These are phyloP conservation scores for Chaetothyriales sp. DNA, from an alignment of 2,329 filamentous ascomycete genomes.

Conservation along the genomic window DNA sequence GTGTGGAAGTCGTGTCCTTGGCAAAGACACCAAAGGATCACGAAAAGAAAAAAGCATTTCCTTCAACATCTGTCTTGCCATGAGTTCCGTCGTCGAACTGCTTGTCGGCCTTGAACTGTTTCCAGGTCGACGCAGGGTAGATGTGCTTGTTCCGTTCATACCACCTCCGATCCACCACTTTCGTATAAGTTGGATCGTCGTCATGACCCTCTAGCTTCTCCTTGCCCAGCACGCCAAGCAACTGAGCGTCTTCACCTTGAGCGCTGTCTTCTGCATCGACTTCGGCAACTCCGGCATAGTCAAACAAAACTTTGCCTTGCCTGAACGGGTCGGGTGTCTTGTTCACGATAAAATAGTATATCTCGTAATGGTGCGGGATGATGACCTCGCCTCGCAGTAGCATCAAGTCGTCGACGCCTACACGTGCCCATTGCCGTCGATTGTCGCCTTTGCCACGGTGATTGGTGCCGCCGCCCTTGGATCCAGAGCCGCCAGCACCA, in stretches of 20 bases:
- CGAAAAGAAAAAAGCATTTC: constrained; percentile 83
- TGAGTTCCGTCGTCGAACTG: constrained; percentile 54
- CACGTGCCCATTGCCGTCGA: constrained; percentile 69
- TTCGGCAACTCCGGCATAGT: constrained; percentile 45
- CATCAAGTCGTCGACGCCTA: constrained; percentile 92
- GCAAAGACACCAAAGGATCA: background rate
- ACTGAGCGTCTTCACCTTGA: constrained; percentile 25
- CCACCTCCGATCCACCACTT: constrained; percentile 92
- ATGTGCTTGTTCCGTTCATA: constrained; percentile 98
- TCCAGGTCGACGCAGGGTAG: constrained; percentile 90
- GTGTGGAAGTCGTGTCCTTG: background rate
- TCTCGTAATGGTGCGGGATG: constrained; percentile 91
- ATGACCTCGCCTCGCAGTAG: constrained; percentile 82
- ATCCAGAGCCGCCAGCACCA: constrained; percentile 50
- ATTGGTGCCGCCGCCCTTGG: constrained; percentile 7
- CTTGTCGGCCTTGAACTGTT: constrained; percentile 80
- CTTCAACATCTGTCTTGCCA: constrained; percentile 67
- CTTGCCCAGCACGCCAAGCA: constrained; percentile 34
- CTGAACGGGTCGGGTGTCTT: constrained; percentile 49
- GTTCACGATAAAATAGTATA: constrained; percentile 94
- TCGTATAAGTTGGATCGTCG: constrained; percentile 70
- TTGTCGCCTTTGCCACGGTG: constrained; percentile 41
- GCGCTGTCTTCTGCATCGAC: constrained; percentile 13
- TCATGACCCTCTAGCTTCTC: constrained; percentile 56
- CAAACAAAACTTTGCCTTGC: constrained; percentile 64